Conservation (phyloP, 129 eudicot genomes). For the Apium graveolens region DNA sequence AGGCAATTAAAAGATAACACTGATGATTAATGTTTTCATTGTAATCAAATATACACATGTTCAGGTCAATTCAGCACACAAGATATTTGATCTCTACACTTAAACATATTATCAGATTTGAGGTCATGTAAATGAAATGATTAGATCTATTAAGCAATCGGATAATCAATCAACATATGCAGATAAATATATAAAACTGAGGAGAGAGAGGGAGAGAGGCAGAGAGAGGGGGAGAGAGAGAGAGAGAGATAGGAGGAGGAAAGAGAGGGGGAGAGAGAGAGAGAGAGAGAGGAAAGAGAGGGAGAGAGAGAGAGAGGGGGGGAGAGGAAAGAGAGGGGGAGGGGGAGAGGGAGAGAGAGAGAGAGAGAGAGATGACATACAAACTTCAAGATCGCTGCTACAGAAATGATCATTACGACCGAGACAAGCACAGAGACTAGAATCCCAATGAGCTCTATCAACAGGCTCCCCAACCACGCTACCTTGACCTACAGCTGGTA, state of each 20-base stretch:
- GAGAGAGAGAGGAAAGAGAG: neutral
- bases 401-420: constrained; percentile 80
- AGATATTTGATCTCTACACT: neutral
- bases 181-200: neutral
- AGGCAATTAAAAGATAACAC: neutral
- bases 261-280: neutral
- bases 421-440: constrained; percentile 63
- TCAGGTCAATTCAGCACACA: neutral
- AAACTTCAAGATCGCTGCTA: constrained; percentile 98
- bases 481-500: constrained; percentile 38
- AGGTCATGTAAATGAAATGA: neutral
- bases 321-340: neutral
- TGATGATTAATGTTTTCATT: neutral
- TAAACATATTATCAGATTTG: neutral
- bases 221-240: neutral
- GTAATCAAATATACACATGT: neutral
- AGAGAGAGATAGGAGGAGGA: neutral
- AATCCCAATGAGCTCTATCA: constrained; percentile 58
- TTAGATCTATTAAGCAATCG: neutral
- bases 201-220: neutral
- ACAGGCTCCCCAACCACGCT: constrained; percentile 48
- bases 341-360: neutral
- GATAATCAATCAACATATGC: neutral
- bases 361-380: constrained; percentile 36
- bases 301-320: neutral